Conservation (phyloP, 805 yeast species). For the Metschnikowia reukaufii region DNA sequence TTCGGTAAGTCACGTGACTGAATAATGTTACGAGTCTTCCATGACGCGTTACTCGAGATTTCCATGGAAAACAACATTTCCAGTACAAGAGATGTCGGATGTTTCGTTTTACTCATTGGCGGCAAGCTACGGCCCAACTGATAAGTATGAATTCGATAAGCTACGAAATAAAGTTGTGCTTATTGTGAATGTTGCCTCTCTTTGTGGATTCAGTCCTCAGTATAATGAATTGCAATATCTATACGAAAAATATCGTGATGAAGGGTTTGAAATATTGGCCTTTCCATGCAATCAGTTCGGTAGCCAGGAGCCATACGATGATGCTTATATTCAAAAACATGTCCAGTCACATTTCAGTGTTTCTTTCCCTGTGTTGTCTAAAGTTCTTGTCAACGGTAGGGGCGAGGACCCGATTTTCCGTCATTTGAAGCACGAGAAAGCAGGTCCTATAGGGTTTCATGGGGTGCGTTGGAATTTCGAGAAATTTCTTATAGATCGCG, state of each 20-base stretch:
- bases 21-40: too few relatives aligned
- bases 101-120: constrained; percentile 9
- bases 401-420: constrained; percentile 29
- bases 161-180: constrained; percentile 25
- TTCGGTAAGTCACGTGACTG: too few relatives aligned
- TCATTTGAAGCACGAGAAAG: constrained; percentile 27
- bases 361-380: constrained; percentile 39
- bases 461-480: constrained; percentile 78
- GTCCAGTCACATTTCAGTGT: constrained; percentile 29
- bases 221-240: constrained; percentile 68
- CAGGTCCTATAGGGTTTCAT: constrained; percentile 36
- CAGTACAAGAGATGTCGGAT: constrained; percentile 1
- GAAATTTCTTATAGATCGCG: constrained; percentile 59
- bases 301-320: constrained; percentile 70
- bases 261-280: constrained; percentile 69
- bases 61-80: background rate
- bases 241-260: constrained; percentile 60
- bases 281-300: constrained; percentile 94
- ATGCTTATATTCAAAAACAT: constrained; percentile 29
- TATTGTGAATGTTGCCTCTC: constrained; percentile 28
- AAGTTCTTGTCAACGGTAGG: constrained; percentile 39
- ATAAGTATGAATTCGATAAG: constrained; percentile 11
- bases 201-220: constrained; percentile 23
- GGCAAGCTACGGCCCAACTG: constrained; percentile 1
- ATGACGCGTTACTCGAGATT: background rate